A percentile compares a stretch with the other conserved stretches of the same genome.
Evolutionary conservation across 352 stramenopile genomes (phyloP).

Genomic region (Lagenidium giganteum): DNA sequence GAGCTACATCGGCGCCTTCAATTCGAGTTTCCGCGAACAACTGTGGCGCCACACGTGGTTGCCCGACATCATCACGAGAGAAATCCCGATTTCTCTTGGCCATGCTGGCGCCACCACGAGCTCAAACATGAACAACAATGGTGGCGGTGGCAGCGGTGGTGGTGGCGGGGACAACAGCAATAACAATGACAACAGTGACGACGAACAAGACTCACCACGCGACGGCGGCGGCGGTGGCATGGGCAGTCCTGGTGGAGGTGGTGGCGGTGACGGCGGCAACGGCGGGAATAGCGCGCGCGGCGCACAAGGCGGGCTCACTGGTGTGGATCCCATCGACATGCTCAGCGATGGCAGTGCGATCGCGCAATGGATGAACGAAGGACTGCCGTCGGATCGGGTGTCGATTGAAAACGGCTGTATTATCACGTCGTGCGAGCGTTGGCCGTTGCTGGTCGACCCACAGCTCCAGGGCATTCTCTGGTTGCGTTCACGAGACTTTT

Average conservation of each 20-base stretch:
- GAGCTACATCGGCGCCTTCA: conserved; percentile 91
- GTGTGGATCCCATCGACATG: conserved; percentile 83
- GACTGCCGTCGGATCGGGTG: conserved; percentile 85
- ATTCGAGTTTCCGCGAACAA: conserved; percentile 68
- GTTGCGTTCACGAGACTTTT: conserved; percentile 63
- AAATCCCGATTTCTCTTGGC: conserved; percentile 76
- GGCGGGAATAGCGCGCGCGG: not conserved
- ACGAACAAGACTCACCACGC: not conserved
- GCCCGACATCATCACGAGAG: conserved; percentile 74
- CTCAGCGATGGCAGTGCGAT: conserved; percentile 80
- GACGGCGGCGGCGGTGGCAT: too few species aligned
- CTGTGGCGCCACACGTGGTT: conserved; percentile 87
- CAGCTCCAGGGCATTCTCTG: conserved; percentile 88
- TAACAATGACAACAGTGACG: not conserved
- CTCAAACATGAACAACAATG: not conserved
- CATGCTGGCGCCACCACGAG: not conserved
- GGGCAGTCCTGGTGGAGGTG: conserved; percentile 5
- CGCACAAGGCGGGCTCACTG: not conserved
- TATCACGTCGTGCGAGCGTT: conserved; percentile 82
- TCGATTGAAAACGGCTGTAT: conserved; percentile 92
- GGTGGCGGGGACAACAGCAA: not conserved
- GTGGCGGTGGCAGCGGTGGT: not conserved
- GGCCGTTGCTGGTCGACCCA: conserved; percentile 88
- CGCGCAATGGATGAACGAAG: conserved; percentile 91
- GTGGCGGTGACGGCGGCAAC: not conserved